These are phyloP conservation scores for Coemansia sp. DNA, from an alignment of 192 early-diverging fungal species.

Conservation along the genomic window DNA sequence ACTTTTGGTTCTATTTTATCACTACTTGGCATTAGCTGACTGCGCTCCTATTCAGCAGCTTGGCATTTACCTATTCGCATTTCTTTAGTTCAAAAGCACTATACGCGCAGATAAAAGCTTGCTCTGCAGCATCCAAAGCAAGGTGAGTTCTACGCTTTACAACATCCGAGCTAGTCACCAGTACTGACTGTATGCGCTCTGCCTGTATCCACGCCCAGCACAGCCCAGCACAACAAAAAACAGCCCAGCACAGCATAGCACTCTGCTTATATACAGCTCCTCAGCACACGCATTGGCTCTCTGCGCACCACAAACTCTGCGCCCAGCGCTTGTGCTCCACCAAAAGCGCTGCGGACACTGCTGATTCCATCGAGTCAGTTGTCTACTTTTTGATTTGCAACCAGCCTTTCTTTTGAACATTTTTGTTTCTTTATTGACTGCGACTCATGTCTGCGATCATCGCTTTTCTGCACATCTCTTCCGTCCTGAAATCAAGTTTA, in stretches of 20 bases:
- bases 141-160: too few relatives aligned
- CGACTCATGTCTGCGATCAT: not conserved
- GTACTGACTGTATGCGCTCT: too few relatives aligned
- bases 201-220: too few relatives aligned
- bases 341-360: not conserved
- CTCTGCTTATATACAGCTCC: too few relatives aligned
- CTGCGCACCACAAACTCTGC: not conserved
- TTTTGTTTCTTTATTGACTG: not conserved
- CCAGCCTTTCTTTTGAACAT: not conserved
- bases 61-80: too few relatives aligned
- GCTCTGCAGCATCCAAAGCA: too few relatives aligned
- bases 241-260: too few relatives aligned
- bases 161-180: too few relatives aligned
- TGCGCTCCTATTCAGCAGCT: not conserved
- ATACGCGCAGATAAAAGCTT: too few relatives aligned
- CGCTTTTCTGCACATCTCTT: constrained; percentile 2
- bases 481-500: not conserved
- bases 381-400: not conserved
- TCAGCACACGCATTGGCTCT: not conserved
- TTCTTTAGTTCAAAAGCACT: too few relatives aligned
- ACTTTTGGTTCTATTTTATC: not conserved
- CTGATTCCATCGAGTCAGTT: not conserved
- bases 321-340: not conserved
- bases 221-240: too few relatives aligned
- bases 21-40: not conserved